Base-by-base conservation (phyloP, 2,329 filamentous ascomycete species). In the Colletotrichum sp. region DNA sequence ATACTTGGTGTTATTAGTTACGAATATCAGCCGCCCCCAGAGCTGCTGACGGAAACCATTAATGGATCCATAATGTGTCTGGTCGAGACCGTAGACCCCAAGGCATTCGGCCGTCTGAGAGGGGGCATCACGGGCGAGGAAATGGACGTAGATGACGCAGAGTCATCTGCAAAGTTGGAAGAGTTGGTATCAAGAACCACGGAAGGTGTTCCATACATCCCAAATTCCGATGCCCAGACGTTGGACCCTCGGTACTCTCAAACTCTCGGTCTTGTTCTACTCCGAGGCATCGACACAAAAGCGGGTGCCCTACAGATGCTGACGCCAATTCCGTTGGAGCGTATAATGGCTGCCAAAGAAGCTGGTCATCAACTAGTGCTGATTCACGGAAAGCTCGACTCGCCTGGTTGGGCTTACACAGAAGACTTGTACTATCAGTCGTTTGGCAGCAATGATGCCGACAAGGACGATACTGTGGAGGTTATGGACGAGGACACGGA, bases 51-150 rank as follows among this genome's bases (percentile, higher is more conserved):
- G 0, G 92, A 94, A 55, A 88, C 92, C 0, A 90, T 96, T 59
- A 93, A 95, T 78, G 95, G 95, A 18, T 90, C 91, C n/a, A 82
- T 96, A 1, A 84, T 96, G 0, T 92, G 94, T 0, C 85, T 95
- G 8, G 91, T 95, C 0, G 88, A 90, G 34, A 85, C 95, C 9
- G 90, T 94, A 68, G 88, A 89, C 26, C 76, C 82, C 1, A 82
- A 81, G 26, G 91, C 91, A 3, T 89, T 93, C 71, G 82, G 85
- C 12, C 81, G 81, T 13, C 79, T 86, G 68, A 32, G 73, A 26
- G 61, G 66, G 32, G 28, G 24, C 30, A 71, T 36, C 60, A 36
- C 63, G 30, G 14, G 36, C 59, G 32, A 67, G 75, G 77, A 69
- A 26, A 79, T 77, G 76, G 77, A 78, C 26, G 24, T 79, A n/a